phyloP scores from a whole-genome alignment of 2,329 filamentous ascomycete species.

The Trichophyton schoenleinii region DNA sequence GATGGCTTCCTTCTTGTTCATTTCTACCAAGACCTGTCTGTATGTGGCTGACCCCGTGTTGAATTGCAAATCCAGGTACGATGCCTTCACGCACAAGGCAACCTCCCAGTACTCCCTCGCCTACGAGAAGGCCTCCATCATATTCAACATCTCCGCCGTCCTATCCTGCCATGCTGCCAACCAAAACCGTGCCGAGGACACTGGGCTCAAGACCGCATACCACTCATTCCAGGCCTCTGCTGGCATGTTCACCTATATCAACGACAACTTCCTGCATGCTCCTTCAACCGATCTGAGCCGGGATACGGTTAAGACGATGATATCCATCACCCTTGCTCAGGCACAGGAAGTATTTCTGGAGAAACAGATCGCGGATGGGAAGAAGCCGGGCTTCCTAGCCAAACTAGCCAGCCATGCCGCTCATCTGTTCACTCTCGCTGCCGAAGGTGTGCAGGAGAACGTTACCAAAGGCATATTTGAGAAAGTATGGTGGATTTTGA shows the following conservation, averaged over 20 bases:
- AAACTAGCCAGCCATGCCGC: constrained; percentile 87
- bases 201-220: constrained; percentile 88
- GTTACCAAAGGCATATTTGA: constrained; percentile 85
- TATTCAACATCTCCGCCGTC: constrained; percentile 97
- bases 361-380: constrained; percentile 84
- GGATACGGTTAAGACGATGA: constrained; percentile 90
- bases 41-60: neutral
- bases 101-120: constrained; percentile 93
- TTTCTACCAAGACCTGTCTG: neutral
- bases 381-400: constrained; percentile 81
- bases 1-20: constrained; percentile 23
- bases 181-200: constrained; percentile 84
- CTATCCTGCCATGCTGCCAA: constrained; percentile 89
- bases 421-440: constrained; percentile 73
- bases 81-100: constrained; percentile 98
- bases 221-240: constrained; percentile 97
- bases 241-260: constrained; percentile 99
- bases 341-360: constrained; percentile 96
- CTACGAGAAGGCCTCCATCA: constrained; percentile 97
- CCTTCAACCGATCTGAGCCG: constrained; percentile 91
- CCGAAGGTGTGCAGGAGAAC: constrained; percentile 85
- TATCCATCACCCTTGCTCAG: constrained; percentile 85
- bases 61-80: constrained; percentile 55
- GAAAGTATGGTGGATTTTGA: constrained; percentile 75
- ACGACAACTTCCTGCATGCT: constrained; percentile 96